Base-by-base conservation (phyloP, 208 protist genomes). In the Crithidia thermophila region DNA sequence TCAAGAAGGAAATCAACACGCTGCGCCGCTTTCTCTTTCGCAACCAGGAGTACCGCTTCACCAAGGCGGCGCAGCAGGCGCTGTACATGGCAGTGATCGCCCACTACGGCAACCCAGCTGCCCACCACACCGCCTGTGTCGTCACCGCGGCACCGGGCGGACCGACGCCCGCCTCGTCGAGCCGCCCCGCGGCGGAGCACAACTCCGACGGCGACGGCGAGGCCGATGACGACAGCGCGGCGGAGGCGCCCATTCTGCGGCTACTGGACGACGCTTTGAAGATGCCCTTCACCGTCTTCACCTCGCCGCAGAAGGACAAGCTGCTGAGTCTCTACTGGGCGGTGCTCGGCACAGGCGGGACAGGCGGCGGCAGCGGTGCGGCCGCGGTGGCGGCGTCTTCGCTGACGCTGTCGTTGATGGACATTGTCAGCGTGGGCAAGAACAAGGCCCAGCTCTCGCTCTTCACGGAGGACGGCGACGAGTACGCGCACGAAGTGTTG, bases 281-380 rank as follows among this genome's bases (percentile, higher is more conserved):
- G 56, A 85, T 85, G 80, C 80, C 80, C 16, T 85, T 85, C 46
- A 79, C 69, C 21, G 75, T 85, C 14, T 85, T 85, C 40, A 77
- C 71, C 16, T 82, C 75, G 4, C 14, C 80, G 11, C 80, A 85
- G 31, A 85, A 85, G 46, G 67, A 77, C 49, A 81, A 81, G 39
- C 30, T 85, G 3, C 72, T 85, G 3, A 31, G 42, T 16, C 27
- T 79, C 7, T 85, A 85, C 51, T 81, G 72, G 74, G 14, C 52
- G 9, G 53, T 85, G 43, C 75, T 85, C 20, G 75, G 80, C 16
- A 66, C 58, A 0, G 10, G 37, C 36, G 7, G 27, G 33, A 33
- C 58, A n/a, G 39, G 23, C 25, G 21, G 9, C 16, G 46, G 45
- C 21, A 42, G 28, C 31, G 18, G 25, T 3, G 33, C 40, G 11